A percentile compares a stretch with the other conserved stretches of the same genome.
phyloP scores from a whole-genome alignment of 1,139 yeast species.

The Torulaspora pretoriensis region DNA sequence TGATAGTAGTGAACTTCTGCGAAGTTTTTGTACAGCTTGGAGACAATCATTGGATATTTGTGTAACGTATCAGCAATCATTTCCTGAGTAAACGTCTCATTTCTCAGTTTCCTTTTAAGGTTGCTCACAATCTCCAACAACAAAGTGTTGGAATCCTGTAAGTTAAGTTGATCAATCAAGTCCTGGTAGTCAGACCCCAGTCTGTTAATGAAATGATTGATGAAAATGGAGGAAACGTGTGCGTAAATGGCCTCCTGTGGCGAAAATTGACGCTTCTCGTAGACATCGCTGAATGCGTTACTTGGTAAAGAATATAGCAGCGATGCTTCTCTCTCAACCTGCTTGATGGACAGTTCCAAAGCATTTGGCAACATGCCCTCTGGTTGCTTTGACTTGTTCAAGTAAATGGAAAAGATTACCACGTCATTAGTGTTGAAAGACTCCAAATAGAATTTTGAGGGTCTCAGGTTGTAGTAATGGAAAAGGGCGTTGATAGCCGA shows the following conservation, averaged over 20 bases:
- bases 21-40: slow-evolving; percentile 84
- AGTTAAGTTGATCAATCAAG: slow-evolving; percentile 38
- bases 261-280: slow-evolving; percentile 73
- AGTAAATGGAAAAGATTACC: slow-evolving; percentile 81
- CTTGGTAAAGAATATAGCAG: slow-evolving; percentile 87
- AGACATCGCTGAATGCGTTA: slow-evolving; percentile 71
- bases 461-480: slow-evolving; percentile 79
- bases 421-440: slow-evolving; percentile 81
- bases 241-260: slow-evolving; percentile 94
- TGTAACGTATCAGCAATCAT: slow-evolving; percentile 76
- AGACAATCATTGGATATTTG: slow-evolving; percentile 64
- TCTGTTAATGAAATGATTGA: slow-evolving; percentile 89
- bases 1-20: slow-evolving; percentile 86
- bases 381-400: slow-evolving; percentile 45
- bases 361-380: slow-evolving; percentile 36
- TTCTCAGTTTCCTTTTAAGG: slow-evolving; percentile 83
- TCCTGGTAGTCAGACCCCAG: slow-evolving; percentile 79
- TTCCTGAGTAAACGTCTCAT: slow-evolving; percentile 88
- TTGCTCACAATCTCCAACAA: slow-evolving; percentile 74
- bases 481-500: slow-evolving; percentile 85
- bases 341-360: slow-evolving; percentile 73
- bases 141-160: slow-evolving; percentile 34
- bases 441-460: slow-evolving; percentile 89
- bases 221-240: slow-evolving; percentile 88
- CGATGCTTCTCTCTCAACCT: slow-evolving; percentile 92